phyloP scores from a whole-genome alignment of 1,284 basidiomycete species.

The Cryptococcus maquisensis region DNA sequence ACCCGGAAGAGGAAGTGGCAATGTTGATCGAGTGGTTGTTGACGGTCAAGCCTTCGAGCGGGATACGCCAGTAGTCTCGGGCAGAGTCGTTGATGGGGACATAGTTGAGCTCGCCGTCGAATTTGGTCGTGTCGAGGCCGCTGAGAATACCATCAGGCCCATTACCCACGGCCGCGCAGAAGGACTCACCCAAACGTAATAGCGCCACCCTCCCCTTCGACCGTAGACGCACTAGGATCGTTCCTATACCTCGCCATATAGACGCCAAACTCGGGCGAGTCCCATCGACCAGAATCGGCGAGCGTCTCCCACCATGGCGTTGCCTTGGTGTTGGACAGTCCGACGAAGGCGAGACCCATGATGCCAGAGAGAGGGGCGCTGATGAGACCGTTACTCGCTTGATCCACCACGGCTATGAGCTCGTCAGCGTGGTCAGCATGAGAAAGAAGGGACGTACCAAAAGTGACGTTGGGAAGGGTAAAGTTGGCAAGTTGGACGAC shows the following conservation, averaged over 20 bases:
- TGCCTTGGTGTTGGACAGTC: conserved; percentile 48
- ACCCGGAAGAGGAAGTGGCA: conserved; percentile 23
- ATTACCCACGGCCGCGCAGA: not conserved
- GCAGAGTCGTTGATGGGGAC: conserved; percentile 53
- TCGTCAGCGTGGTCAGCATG: not conserved
- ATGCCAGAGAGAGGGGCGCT: conserved; percentile 51
- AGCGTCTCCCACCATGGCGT: conserved; percentile 60
- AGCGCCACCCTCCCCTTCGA: conserved; percentile 67
- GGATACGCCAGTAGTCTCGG: conserved; percentile 53
- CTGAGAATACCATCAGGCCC: not conserved
- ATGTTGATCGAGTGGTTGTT: conserved; percentile 42
- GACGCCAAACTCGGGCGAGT: conserved; percentile 69
- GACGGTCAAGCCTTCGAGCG: conserved; percentile 48
- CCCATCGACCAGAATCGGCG: conserved; percentile 58
- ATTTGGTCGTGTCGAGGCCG: conserved; percentile 61
- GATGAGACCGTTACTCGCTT: conserved; percentile 45
- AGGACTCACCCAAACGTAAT: conserved; percentile 61
- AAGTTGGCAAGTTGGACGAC: conserved; percentile 76
- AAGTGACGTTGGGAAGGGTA: conserved; percentile 62
- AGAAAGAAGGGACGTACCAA: conserved; percentile 51
- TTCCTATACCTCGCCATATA: conserved; percentile 71
- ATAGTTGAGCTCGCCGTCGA: conserved; percentile 75
- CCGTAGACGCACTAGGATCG: conserved; percentile 50
- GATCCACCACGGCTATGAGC: conserved; percentile 48
- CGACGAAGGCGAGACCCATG: conserved; percentile 52